Percentiles rank a stretch among this genome's conserved stretches.
phyloP scores from a whole-genome alignment of 2,329 filamentous ascomycete genomes.

The Clarireedia homoeocarpa region DNA sequence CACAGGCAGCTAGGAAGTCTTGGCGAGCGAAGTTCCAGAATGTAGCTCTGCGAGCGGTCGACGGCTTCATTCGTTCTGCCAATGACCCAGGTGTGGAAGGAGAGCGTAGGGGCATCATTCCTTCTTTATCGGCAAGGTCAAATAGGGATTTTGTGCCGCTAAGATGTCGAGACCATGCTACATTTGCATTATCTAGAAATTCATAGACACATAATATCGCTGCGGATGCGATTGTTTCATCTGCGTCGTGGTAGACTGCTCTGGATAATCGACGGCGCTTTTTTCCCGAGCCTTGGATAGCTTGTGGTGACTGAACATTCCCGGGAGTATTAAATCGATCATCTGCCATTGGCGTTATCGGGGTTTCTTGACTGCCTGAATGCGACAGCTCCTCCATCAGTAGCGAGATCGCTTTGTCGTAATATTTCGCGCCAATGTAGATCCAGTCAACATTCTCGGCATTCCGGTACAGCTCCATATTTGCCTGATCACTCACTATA shows the following conservation, averaged over 20 bases:
- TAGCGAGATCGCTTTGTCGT: constrained; percentile 48
- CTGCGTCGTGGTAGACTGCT: constrained; percentile 36
- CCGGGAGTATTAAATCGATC: constrained; percentile 19
- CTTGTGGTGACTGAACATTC: constrained; percentile 22
- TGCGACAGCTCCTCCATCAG: constrained; percentile 33
- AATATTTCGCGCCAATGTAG: constrained; percentile 53
- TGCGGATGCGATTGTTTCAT: constrained; percentile 56
- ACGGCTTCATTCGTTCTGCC: constrained; percentile 33
- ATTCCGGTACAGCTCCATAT: constrained; percentile 45
- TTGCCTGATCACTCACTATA: constrained; percentile 38
- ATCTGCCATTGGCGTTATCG: constrained; percentile 28
- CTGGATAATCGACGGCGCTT: constrained; percentile 37
- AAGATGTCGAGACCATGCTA: constrained; percentile 56
- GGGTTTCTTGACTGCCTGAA: constrained; percentile 18
- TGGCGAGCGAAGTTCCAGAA: constrained; percentile 63
- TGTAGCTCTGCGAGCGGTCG: constrained; percentile 47
- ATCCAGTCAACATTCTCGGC: constrained; percentile 43
- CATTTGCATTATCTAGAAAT: constrained; percentile 55
- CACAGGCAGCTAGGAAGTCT: constrained; percentile 56
- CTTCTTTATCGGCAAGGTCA: constrained; percentile 43
- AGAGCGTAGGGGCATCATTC: constrained; percentile 35
- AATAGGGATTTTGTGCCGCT: constrained; percentile 58
- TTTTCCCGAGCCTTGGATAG: constrained; percentile 18
- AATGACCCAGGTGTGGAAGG: constrained; percentile 30
- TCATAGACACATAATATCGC: constrained; percentile 62